Percentiles rank a stretch among this genome's conserved stretches.
Evolutionary conservation across 78 protist species (phyloP).

Genomic region (Bodo saltans): DNA sequence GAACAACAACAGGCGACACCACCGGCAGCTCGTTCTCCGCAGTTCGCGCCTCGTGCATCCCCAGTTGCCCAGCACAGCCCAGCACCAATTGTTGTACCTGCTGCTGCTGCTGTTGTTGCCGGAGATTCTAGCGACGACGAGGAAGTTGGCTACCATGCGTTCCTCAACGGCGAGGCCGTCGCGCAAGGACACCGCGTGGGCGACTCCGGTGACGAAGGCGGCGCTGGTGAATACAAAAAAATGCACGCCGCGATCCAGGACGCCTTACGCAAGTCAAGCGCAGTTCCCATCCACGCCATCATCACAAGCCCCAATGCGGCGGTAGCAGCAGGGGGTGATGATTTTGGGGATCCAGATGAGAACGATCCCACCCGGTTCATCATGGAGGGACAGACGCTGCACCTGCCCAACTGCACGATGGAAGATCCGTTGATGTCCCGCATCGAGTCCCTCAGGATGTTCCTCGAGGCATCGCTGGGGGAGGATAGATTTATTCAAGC

Average conservation of each 20-base stretch:
- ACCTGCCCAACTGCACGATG: conserved; percentile 21
- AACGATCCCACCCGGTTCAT: background rate
- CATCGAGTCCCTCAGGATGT: conserved; percentile 29
- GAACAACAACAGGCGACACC: background rate
- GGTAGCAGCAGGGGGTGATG: background rate
- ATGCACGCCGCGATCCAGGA: background rate
- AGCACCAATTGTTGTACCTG: background rate
- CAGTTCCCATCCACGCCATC: too few relatives aligned
- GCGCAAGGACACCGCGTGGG: too few relatives aligned
- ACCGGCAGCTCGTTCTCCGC: background rate
- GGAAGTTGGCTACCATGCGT: background rate
- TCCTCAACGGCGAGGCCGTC: conserved; percentile 14
- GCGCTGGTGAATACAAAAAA: background rate
- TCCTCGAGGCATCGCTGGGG: background rate
- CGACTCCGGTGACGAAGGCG: background rate
- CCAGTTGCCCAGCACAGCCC: background rate
- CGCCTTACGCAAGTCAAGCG: background rate
- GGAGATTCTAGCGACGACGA: background rate
- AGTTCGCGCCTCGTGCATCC: background rate
- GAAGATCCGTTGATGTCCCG: conserved; percentile 13
- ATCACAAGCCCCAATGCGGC: background rate
- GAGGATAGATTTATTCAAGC: background rate
- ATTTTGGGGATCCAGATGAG: background rate
- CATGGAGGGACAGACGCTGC: conserved; percentile 19
- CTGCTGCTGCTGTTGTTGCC: background rate